These are phyloP conservation scores for Veloporphyrellus conicus DNA, from an alignment of 1,284 basidiomycete genomes.

Conservation along the genomic window DNA sequence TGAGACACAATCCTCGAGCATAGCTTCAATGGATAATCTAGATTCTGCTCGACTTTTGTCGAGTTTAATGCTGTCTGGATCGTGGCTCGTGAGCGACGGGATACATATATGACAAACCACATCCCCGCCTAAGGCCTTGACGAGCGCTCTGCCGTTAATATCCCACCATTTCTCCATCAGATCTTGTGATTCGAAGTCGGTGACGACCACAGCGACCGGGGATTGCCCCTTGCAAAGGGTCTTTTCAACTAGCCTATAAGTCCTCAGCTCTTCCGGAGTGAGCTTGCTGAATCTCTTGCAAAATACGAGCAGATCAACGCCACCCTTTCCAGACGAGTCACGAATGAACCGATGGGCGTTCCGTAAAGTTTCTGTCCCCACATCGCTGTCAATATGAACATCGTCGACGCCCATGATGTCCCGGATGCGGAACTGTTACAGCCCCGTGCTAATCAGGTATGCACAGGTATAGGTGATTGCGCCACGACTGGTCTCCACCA, in stretches of 20 bases:
- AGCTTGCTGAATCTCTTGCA: constrained; percentile 26
- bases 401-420: constrained; percentile 25
- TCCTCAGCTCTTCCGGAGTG: constrained; percentile 11
- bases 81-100: constrained; percentile 5
- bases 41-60: background rate
- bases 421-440: constrained; percentile 12
- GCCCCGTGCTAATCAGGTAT: background rate
- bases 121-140: background rate
- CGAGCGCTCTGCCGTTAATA: background rate
- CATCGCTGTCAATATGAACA: background rate
- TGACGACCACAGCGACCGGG: constrained; percentile 31
- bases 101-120: constrained; percentile 16
- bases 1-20: constrained; percentile 11
- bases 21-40: background rate
- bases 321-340: constrained; percentile 1
- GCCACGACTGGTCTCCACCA: background rate
- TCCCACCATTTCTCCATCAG: constrained; percentile 6
- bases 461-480: background rate
- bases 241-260: constrained; percentile 27
- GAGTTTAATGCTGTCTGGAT: background rate
- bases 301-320: constrained; percentile 32
- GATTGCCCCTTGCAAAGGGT: constrained; percentile 26
- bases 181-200: constrained; percentile 6
- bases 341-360: constrained; percentile 1
- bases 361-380: background rate